Evolutionary conservation across 2,329 filamentous ascomycete genomes (phyloP).

Genomic region (Phaeosphaeria sp.): DNA sequence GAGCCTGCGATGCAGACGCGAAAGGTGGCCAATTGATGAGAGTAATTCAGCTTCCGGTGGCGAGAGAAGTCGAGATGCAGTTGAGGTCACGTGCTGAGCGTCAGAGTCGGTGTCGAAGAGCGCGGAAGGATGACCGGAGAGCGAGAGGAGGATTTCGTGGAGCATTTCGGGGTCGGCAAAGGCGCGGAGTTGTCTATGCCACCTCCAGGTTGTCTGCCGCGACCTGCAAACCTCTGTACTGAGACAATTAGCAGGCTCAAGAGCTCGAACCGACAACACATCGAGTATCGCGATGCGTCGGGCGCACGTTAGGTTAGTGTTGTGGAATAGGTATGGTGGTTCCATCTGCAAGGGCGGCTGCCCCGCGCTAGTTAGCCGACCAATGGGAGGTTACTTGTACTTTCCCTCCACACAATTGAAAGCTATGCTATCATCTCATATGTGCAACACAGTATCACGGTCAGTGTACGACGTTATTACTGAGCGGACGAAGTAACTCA

Average conservation of each 20-base stretch:
- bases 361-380: neutral
- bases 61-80: slow-evolving; percentile 62
- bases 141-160: slow-evolving; percentile 96
- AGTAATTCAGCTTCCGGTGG: slow-evolving; percentile 85
- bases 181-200: slow-evolving; percentile 9
- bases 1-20: slow-evolving; percentile 77
- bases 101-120: slow-evolving; percentile 69
- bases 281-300: slow-evolving; percentile 27
- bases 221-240: slow-evolving; percentile 29
- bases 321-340: slow-evolving; percentile 17
- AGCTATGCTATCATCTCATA: no score
- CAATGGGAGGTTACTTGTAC: neutral
- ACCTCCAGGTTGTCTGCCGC: slow-evolving; percentile 13
- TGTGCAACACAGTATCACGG: no score
- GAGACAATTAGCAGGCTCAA: slow-evolving; percentile 42
- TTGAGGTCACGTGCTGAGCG: slow-evolving; percentile 45
- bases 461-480: no score
- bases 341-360: neutral
- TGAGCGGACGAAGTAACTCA: no score
- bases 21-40: slow-evolving; percentile 76
- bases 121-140: slow-evolving; percentile 91
- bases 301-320: slow-evolving; percentile 13
- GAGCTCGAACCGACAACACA: slow-evolving; percentile 47
- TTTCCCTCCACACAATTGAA: neutral
- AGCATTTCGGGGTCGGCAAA: slow-evolving; percentile 70